Evolutionary conservation across 106 monocot species (phyloP).

Genomic region (Dendrobium officinale): DNA sequence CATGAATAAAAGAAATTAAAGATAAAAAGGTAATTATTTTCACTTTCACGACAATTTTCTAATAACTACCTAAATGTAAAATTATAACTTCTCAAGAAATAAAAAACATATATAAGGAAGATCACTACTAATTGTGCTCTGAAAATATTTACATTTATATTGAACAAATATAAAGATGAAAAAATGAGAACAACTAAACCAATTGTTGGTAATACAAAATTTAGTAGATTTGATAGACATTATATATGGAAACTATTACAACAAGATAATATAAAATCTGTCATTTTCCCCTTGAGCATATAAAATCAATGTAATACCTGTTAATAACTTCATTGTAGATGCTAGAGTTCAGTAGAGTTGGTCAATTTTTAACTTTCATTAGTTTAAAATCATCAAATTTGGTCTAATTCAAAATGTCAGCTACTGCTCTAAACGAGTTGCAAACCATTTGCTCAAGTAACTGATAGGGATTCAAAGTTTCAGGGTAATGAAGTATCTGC

Average conservation of each 20-base stretch:
- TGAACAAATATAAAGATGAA: neutral
- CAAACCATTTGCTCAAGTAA: conserved; percentile 87
- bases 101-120: too few relatives aligned
- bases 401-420: conserved; percentile 64
- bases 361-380: conserved; percentile 57
- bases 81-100: too few relatives aligned
- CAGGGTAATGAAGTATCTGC: conserved; percentile 87
- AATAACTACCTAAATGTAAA: neutral
- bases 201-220: neutral
- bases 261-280: neutral
- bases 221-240: neutral
- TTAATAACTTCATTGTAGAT: conserved; percentile 57
- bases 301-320: conserved; percentile 31
- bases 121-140: neutral
- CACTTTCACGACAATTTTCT: neutral
- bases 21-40: neutral
- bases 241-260: neutral
- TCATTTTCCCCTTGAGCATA: neutral
- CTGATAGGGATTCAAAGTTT: conserved; percentile 80
- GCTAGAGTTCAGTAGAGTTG: conserved; percentile 75
- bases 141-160: conserved; percentile 1
- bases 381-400: conserved; percentile 56
- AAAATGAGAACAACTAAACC: neutral
- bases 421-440: conserved; percentile 76
- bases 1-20: neutral